phyloP scores from a whole-genome alignment of 257 asterid species.

The Solanum pimpinellifolium region DNA sequence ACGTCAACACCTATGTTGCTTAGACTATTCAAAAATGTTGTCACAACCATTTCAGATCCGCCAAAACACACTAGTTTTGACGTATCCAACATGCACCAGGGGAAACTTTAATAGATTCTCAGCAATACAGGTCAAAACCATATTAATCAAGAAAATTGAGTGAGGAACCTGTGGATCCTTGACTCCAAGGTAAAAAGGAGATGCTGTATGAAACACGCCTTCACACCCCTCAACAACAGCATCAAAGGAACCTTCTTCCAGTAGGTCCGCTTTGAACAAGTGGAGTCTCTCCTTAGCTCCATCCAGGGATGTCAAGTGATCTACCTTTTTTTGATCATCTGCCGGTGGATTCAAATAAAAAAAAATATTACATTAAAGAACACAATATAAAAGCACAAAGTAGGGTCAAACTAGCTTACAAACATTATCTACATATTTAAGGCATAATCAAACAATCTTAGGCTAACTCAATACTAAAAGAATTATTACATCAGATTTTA shows the following conservation, averaged over 20 bases:
- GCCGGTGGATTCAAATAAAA: not conserved
- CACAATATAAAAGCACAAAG: not conserved
- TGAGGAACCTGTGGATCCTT: conserved; percentile 59
- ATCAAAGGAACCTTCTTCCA: conserved; percentile 81
- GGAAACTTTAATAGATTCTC: not conserved
- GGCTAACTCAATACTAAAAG: not conserved
- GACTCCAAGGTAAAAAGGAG: conserved; percentile 51
- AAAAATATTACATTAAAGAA: not conserved
- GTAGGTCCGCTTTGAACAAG: conserved; percentile 55
- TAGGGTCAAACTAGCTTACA: not conserved
- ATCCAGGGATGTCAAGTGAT: conserved; percentile 64
- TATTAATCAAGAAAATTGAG: not conserved
- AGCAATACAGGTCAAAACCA: not conserved
- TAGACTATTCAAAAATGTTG: not conserved
- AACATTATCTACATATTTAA: not conserved
- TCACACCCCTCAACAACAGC: conserved; percentile 69
- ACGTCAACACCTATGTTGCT: not conserved
- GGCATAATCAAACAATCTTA: not conserved
- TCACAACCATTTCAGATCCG: not conserved
- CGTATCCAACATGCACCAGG: not conserved
- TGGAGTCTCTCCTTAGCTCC: conserved; percentile 90
- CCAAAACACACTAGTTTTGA: not conserved
- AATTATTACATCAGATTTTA: not conserved
- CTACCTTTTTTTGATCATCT: conserved; percentile 64
- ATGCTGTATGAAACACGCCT: conserved; percentile 84